These are phyloP conservation scores for Xylaria cubensis DNA, from an alignment of 495 filamentous ascomycete species.

Conservation along the genomic window DNA sequence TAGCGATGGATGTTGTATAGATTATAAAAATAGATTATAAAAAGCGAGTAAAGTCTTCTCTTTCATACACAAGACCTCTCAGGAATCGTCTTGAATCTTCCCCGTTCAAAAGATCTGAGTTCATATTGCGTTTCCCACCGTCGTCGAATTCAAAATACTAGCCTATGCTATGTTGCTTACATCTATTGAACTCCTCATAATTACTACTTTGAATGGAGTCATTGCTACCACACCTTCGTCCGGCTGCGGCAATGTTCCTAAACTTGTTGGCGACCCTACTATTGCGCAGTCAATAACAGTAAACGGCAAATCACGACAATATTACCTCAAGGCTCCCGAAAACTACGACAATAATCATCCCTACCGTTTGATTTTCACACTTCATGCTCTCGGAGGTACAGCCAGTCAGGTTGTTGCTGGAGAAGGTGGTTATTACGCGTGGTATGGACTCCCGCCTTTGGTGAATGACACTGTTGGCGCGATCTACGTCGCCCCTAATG, in stretches of 20 bases:
- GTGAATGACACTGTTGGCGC: constrained; percentile 42
- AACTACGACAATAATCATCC: constrained; percentile 49
- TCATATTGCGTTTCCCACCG: neutral
- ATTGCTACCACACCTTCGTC: constrained; percentile 36
- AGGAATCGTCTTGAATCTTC: neutral
- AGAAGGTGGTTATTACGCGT: constrained; percentile 41
- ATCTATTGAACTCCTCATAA: neutral
- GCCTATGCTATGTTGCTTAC: neutral
- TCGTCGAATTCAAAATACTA: neutral
- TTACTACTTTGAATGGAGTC: constrained; percentile 11
- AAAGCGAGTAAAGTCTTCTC: neutral
- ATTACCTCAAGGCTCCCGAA: constrained; percentile 46
- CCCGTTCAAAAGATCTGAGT: neutral
- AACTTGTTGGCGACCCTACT: constrained; percentile 41
- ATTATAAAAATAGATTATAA: neutral
- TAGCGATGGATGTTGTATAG: neutral
- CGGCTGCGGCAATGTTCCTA: constrained; percentile 50
- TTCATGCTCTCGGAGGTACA: constrained; percentile 49
- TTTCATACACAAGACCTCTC: neutral
- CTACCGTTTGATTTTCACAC: constrained; percentile 50
- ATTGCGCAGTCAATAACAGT: constrained; percentile 34
- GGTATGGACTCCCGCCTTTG: constrained; percentile 48
- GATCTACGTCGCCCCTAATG: constrained; percentile 52
- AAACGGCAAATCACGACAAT: constrained; percentile 42
- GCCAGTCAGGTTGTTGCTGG: constrained; percentile 46